These are phyloP conservation scores for Sclerotiophoma versabilis DNA, from an alignment of 2,329 filamentous ascomycete species.

Conservation along the genomic window DNA sequence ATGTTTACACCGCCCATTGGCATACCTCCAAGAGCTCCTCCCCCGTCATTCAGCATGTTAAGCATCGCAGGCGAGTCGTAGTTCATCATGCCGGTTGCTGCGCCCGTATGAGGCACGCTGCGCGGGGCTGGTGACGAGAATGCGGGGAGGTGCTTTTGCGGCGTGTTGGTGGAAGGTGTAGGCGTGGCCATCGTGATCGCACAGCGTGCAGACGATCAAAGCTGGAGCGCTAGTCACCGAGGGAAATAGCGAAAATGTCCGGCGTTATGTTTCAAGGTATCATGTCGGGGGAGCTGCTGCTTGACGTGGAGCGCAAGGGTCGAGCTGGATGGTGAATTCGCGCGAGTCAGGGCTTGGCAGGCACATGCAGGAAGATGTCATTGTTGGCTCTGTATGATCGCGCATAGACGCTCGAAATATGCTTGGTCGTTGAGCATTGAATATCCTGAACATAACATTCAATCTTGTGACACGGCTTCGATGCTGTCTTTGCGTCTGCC, in stretches of 20 bases:
- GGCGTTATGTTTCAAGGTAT: constrained; percentile 6
- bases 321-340: constrained; percentile 14
- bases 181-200: constrained; percentile 44
- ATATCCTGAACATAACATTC: background rate
- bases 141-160: constrained; percentile 46
- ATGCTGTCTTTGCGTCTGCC: background rate
- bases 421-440: background rate
- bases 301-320: constrained; percentile 2
- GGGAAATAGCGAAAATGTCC: background rate
- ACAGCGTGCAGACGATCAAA: too few relatives aligned
- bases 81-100: constrained; percentile 45
- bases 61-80: constrained; percentile 55
- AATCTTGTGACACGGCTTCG: background rate
- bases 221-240: constrained; percentile 1
- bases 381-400: background rate
- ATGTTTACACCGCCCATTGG: constrained; percentile 46
- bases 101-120: constrained; percentile 50
- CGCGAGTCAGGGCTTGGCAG: constrained; percentile 38
- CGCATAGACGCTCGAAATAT: background rate
- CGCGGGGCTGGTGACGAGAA: constrained; percentile 53
- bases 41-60: constrained; percentile 50
- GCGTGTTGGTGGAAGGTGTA: constrained; percentile 47
- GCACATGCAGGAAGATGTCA: background rate
- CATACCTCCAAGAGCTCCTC: constrained; percentile 48
- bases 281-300: constrained; percentile 17